Evolutionary conservation across 495 filamentous ascomycete genomes (phyloP).

Genomic region (Corynascus novoguineensis): DNA sequence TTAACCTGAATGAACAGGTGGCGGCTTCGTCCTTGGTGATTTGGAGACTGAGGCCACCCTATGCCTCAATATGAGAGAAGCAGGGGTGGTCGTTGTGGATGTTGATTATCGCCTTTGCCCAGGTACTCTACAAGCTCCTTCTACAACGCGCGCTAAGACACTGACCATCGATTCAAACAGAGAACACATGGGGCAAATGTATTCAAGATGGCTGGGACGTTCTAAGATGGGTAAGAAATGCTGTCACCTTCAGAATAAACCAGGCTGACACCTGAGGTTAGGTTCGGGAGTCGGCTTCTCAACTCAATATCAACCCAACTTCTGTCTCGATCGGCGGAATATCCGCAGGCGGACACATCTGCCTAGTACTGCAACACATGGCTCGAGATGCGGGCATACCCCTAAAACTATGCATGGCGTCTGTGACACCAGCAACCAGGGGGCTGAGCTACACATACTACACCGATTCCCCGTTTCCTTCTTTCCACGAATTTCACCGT

Average conservation of each 20-base stretch:
- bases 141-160: neutral
- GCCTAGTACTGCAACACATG: constrained; percentile 43
- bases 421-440: constrained; percentile 40
- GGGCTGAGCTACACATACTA: constrained; percentile 35
- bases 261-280: neutral
- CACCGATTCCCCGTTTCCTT: constrained; percentile 42
- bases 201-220: constrained; percentile 45
- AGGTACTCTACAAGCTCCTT: constrained; percentile 15
- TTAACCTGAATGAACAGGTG: constrained; percentile 5
- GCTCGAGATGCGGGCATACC: constrained; percentile 44
- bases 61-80: constrained; percentile 43
- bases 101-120: constrained; percentile 50
- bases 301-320: constrained; percentile 38
- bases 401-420: constrained; percentile 38
- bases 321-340: constrained; percentile 48
- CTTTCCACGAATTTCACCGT: constrained; percentile 39
- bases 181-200: constrained; percentile 42
- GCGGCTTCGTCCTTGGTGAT: constrained; percentile 47
- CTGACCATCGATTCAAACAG: constrained; percentile 15
- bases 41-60: constrained; percentile 40
- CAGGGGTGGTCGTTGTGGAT: constrained; percentile 42
- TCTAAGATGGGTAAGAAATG: constrained; percentile 30
- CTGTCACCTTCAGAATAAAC: neutral
- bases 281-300: constrained; percentile 26
- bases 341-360: constrained; percentile 46